phyloP scores from a whole-genome alignment of 192 early-diverging fungal genomes.

The Coemansia sp. region DNA sequence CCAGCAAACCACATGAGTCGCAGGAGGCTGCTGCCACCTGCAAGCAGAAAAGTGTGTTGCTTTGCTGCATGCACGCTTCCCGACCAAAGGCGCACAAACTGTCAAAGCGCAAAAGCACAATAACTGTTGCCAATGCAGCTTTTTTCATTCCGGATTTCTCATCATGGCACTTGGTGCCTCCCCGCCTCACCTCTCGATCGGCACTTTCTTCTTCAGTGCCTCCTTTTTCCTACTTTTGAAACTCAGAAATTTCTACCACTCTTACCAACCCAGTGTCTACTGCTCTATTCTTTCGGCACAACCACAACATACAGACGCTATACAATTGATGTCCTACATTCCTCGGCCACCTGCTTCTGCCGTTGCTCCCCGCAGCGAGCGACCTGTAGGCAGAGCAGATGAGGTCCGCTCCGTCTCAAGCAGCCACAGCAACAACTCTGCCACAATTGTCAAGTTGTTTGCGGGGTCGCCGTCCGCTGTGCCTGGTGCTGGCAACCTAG shows the following conservation, averaged over 20 bases:
- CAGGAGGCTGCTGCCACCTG: neutral
- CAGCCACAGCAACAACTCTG: conserved; percentile 22
- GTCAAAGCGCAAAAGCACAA: conserved; percentile 29
- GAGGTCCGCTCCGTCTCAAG: conserved; percentile 26
- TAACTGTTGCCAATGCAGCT: neutral
- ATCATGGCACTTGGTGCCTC: neutral
- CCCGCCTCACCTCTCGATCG: neutral
- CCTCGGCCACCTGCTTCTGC: conserved; percentile 17
- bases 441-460: neutral
- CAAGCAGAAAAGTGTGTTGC: neutral
- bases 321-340: conserved; percentile 30
- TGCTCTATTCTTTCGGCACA: neutral
- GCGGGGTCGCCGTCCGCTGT: neutral
- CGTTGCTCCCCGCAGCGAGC: conserved; percentile 3
- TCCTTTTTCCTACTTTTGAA: conserved; percentile 8
- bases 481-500: neutral
- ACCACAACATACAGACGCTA: neutral
- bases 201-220: neutral
- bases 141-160: conserved; percentile 4
- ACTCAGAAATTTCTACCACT: neutral
- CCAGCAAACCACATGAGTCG: too few species aligned
- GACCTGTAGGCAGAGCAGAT: conserved; percentile 32
- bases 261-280: neutral
- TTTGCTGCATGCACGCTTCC: neutral
- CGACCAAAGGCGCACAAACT: neutral